Percentiles rank a stretch among this genome's conserved stretches.
phyloP scores from a whole-genome alignment of 2,329 filamentous ascomycete species.

The Paraconiothyrium sp. region DNA sequence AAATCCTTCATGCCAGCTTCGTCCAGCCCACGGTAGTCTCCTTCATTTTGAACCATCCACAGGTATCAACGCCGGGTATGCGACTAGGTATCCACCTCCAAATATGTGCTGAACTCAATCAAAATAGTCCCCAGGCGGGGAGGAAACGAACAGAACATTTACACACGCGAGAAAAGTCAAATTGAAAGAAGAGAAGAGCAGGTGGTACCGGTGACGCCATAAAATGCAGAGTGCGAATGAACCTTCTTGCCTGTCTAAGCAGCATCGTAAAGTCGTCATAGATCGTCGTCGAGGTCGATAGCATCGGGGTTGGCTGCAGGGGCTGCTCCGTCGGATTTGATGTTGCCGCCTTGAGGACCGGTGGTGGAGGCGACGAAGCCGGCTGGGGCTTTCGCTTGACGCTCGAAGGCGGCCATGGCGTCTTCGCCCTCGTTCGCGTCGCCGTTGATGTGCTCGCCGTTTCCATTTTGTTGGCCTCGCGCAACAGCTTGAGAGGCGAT shows the following conservation, averaged over 20 bases:
- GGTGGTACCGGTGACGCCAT: constrained; percentile 27
- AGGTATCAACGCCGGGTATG: constrained; percentile 28
- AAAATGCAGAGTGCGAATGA: constrained; percentile 27
- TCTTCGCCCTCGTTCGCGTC: constrained; percentile 68
- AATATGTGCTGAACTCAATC: constrained; percentile 10
- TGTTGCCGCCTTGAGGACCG: constrained; percentile 71
- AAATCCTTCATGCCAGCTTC: constrained; percentile 16
- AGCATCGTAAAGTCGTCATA: constrained; percentile 40
- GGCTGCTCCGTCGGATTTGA: constrained; percentile 53
- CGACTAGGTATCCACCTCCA: constrained; percentile 25
- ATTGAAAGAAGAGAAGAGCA: constrained; percentile 1
- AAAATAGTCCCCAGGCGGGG: constrained; percentile 16
- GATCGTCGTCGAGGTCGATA: constrained; percentile 75
- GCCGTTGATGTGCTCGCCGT: constrained; percentile 55
- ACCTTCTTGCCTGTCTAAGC: not conserved
- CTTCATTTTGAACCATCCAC: constrained; percentile 21
- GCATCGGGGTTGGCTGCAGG: constrained; percentile 81
- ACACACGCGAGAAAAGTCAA: constrained; percentile 22
- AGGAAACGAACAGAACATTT: constrained; percentile 17
- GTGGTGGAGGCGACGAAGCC: constrained; percentile 92
- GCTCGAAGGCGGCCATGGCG: constrained; percentile 88
- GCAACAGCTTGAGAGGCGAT: constrained; percentile 96
- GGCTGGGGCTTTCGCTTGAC: constrained; percentile 84
- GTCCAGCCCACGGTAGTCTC: constrained; percentile 11
- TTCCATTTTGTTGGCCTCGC: constrained; percentile 72